A percentile compares a stretch with the other conserved stretches of the same genome.
Conservation (phyloP, 768 basidiomycete species). For the Podaxis sp. region DNA sequence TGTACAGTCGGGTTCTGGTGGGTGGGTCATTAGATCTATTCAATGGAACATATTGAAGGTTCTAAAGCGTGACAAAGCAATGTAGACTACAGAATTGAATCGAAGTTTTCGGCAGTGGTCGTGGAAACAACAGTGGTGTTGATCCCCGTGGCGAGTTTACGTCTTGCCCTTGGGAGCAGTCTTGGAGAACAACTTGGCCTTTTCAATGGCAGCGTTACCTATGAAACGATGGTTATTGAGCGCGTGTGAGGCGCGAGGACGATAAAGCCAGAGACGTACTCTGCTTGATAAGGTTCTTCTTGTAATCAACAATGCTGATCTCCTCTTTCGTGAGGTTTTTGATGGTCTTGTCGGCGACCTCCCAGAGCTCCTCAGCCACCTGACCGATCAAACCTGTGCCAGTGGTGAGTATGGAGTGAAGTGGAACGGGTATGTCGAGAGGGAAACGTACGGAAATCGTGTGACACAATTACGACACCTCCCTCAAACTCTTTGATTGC, state of each 20-base stretch:
- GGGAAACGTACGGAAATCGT: constrained; percentile 87
- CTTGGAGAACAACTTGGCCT: constrained; percentile 92
- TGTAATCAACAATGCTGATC: constrained; percentile 92
- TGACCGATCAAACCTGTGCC: constrained; percentile 38
- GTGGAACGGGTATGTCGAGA: neutral
- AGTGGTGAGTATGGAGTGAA: neutral
- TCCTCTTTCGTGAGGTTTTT: constrained; percentile 88
- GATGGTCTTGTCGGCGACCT: constrained; percentile 93
- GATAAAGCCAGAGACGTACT: constrained; percentile 44
- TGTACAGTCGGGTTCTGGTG: neutral
- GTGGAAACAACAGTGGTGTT: neutral
- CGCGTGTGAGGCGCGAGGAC: constrained; percentile 9
- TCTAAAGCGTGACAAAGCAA: constrained; percentile 1
- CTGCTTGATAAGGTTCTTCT: constrained; percentile 78
- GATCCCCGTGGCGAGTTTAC: constrained; percentile 27
- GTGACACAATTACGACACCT: constrained; percentile 98
- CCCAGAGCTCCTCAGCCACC: constrained; percentile 99
- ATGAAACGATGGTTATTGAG: neutral
- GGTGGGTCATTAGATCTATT: neutral
- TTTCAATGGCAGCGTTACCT: constrained; percentile 88
- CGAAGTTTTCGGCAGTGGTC: constrained; percentile 1
- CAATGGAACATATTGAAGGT: neutral
- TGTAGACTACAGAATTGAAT: neutral
- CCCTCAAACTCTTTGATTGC: constrained; percentile 98
- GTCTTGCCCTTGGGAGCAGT: constrained; percentile 68